A percentile compares a stretch with the other conserved stretches of the same genome.
Conservation (phyloP, 108 stramenopile genomes). For the Skeletonema potamos region DNA sequence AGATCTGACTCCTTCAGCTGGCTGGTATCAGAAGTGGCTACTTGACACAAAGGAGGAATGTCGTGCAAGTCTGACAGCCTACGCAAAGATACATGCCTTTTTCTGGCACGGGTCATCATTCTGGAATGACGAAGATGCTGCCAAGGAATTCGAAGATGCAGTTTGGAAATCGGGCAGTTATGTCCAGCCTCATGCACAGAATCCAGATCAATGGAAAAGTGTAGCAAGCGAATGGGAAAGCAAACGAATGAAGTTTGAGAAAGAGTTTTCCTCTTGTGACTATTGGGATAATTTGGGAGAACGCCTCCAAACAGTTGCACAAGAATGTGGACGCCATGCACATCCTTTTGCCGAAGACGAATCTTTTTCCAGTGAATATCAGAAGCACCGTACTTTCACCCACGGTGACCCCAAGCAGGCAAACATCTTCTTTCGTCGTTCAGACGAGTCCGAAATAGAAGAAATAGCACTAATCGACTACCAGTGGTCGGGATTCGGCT, state of each 20-base stretch:
- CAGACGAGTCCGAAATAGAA: conserved; percentile 7
- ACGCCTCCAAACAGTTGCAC: conserved; percentile 48
- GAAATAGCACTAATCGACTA: conserved; percentile 70
- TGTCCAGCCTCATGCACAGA: conserved; percentile 61
- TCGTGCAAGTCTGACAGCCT: conserved; percentile 37
- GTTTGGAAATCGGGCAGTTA: conserved; percentile 66
- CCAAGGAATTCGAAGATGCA: conserved; percentile 37
- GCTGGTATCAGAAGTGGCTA: conserved; percentile 63
- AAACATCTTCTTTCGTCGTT: conserved; percentile 57
- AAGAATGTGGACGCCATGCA: conserved; percentile 29
- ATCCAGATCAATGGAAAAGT: conserved; percentile 32
- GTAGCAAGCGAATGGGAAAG: conserved; percentile 40
- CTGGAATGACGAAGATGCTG: conserved; percentile 48
- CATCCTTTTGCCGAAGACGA: conserved; percentile 51
- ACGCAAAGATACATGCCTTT: conserved; percentile 67
- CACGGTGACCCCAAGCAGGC: conserved; percentile 76
- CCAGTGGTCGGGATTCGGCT: conserved; percentile 68
- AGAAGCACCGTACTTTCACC: conserved; percentile 52
- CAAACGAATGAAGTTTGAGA: conserved; percentile 35
- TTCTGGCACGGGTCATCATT: conserved; percentile 69
- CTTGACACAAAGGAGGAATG: conserved; percentile 26
- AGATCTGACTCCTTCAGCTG: conserved; percentile 49
- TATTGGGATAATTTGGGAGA: conserved; percentile 41
- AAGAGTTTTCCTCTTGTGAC: conserved; percentile 14
- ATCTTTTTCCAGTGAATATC: conserved; percentile 1